Evolutionary conservation across 768 basidiomycete species (phyloP).

Genomic region (Rhizopogon roseolus): DNA sequence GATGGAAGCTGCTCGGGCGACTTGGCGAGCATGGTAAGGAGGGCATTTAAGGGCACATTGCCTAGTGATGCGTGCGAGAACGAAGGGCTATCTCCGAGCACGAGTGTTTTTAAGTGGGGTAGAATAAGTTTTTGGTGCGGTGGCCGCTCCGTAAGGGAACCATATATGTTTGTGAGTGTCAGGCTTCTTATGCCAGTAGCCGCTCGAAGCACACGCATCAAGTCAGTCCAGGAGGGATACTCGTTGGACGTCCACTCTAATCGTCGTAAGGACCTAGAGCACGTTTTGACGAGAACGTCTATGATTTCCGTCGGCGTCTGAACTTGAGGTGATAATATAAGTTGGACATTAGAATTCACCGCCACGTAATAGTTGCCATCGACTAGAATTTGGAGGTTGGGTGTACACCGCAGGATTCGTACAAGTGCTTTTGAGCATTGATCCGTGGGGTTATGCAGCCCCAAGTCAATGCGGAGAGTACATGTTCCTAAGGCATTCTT

Average conservation of each 20-base stretch:
- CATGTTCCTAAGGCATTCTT: slow-evolving; percentile 31
- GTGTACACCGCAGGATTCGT: slow-evolving; percentile 36
- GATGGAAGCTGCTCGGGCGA: slow-evolving; percentile 32
- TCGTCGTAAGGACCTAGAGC: slow-evolving; percentile 32
- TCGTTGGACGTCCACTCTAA: slow-evolving; percentile 44
- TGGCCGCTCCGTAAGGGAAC: slow-evolving; percentile 20
- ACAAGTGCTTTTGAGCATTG: slow-evolving; percentile 17
- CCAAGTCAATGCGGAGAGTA: slow-evolving; percentile 39
- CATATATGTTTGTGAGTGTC: slow-evolving; percentile 36
- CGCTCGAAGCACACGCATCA: slow-evolving; percentile 30
- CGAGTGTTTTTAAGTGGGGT: slow-evolving; percentile 36
- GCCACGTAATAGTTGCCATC: slow-evolving; percentile 32
- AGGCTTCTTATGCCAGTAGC: slow-evolving; percentile 34
- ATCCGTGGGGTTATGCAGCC: slow-evolving; percentile 28
- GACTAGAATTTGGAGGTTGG: slow-evolving; percentile 39
- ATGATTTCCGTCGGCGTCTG: slow-evolving; percentile 30
- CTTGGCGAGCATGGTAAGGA: slow-evolving; percentile 32
- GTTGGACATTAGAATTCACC: slow-evolving; percentile 11
- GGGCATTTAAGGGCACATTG: slow-evolving; percentile 34
- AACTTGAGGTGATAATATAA: slow-evolving; percentile 15
- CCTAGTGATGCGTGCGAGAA: slow-evolving; percentile 29
- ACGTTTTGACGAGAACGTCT: slow-evolving; percentile 26
- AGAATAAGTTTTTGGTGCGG: slow-evolving; percentile 23
- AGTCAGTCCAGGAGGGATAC: slow-evolving; percentile 34
- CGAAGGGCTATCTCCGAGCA: slow-evolving; percentile 30